Base-by-base conservation (phyloP, 768 basidiomycete genomes). In the Mycena maculata region DNA sequence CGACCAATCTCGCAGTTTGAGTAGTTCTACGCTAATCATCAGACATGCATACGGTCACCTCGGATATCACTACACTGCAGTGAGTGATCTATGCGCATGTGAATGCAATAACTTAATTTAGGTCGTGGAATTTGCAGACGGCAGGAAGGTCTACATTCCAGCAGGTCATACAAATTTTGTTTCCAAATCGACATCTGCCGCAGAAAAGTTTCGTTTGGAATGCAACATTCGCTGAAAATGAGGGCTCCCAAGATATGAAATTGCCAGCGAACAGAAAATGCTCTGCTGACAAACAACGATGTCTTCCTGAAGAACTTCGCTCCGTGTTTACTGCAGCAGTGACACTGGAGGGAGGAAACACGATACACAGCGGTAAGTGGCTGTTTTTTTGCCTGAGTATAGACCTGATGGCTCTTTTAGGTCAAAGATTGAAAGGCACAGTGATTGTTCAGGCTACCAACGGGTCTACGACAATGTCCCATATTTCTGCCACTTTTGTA, bases 41-140 rank as follows among this genome's bases (percentile, higher is more conserved):
- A 27, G 45, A 12, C n/a, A 47, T 15, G 45, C 45, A 15, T 47
- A 25, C 12, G 15, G 38, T 33, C n/a, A 42, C 11, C 28, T 69
- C 8, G 63, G 56, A 20, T 64, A 68, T 59, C 25, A 28, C 11
- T 68, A 68, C 49, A 59, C 36, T 12, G 67, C 62, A 3, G 67
- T 68, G 31, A 6, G 9, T 30, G 31, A 20, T 53, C 25, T 10
- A 3, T 2, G 2, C n/a, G 25, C 9, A 2, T 10, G 6, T 7
- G 42, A 38, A 10, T 12, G 11, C 23, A 2, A 23, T 33, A 15
- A 30, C 30, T 47, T 12, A 42, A 23, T 31, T 53, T 27, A 67
- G 66, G 25, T 68, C 0, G 57, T 69, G 23, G 41, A 23, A 7
- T 69, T 69, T 23, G 25, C 20, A 33, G 52, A 69, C 23, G 63